Conservation (phyloP, 1,284 basidiomycete species). For the Trametes sp. region DNA sequence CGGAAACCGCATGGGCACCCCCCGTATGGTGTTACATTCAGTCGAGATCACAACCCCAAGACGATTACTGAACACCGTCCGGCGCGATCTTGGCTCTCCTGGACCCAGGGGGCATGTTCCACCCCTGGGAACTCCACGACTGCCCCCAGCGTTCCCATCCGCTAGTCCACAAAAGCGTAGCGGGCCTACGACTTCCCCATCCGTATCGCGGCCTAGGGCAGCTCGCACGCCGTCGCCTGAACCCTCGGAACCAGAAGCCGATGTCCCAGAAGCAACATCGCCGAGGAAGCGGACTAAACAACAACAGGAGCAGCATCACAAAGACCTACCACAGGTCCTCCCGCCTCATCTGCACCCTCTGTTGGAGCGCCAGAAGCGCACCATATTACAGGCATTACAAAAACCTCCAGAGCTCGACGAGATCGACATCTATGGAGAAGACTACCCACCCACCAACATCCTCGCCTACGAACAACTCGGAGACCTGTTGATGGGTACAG, state of each 20-base stretch:
- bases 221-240: conserved; percentile 6
- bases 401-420: conserved; percentile 35
- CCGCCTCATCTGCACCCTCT: conserved; percentile 51
- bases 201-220: background rate
- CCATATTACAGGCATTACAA: conserved; percentile 59
- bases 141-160: conserved; percentile 26
- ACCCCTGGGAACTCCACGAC: conserved; percentile 16
- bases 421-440: conserved; percentile 40
- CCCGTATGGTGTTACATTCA: conserved; percentile 48
- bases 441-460: conserved; percentile 53
- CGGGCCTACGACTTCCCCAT: background rate
- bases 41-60: conserved; percentile 49
- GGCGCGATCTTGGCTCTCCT: conserved; percentile 26
- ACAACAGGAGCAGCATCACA: conserved; percentile 32
- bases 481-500: conserved; percentile 75
- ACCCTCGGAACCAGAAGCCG: background rate
- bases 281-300: conserved; percentile 39
- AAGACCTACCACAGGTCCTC: conserved; percentile 36
- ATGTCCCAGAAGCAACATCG: conserved; percentile 5
- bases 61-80: conserved; percentile 18
- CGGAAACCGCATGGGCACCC: conserved; percentile 26
- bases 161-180: conserved; percentile 13
- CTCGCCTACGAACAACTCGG: conserved; percentile 61
- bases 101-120: conserved; percentile 17
- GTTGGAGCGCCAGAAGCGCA: conserved; percentile 63